A percentile compares a stretch with the other conserved stretches of the same genome.
Conservation (phyloP, 225 moss, liverwort and hornwort species). For the Marchantia paleacea region DNA sequence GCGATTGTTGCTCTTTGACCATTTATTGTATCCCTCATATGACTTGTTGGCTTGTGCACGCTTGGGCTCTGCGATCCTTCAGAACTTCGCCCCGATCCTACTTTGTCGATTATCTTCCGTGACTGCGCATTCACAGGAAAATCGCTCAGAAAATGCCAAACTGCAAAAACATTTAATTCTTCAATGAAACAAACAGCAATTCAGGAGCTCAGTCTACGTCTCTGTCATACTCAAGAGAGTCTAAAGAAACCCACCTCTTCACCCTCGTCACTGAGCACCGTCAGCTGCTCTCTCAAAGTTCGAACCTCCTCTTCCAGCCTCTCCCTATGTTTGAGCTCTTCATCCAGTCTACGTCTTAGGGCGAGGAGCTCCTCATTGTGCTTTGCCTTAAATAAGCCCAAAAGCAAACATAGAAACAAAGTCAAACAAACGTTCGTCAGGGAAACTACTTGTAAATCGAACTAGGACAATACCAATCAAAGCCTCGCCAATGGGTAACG, state of each 20-base stretch:
- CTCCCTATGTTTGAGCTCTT: conserved; percentile 58
- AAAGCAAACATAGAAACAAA: neutral
- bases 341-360: conserved; percentile 40
- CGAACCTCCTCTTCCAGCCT: conserved; percentile 70
- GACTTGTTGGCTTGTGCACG: conserved; percentile 56
- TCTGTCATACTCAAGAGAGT: neutral
- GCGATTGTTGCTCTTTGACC: conserved; percentile 98
- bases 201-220: neutral
- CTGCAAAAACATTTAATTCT: neutral
- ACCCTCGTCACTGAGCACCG: conserved; percentile 59
- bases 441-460: neutral
- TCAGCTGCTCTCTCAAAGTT: conserved; percentile 64
- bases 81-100: conserved; percentile 72
- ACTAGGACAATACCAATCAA: neutral
- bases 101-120: conserved; percentile 62
- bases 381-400: conserved; percentile 16
- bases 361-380: conserved; percentile 25
- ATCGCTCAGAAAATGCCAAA: neutral
- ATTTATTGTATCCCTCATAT: conserved; percentile 92
- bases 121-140: conserved; percentile 33
- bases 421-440: neutral
- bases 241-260: conserved; percentile 50
- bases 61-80: conserved; percentile 84
- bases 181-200: neutral
- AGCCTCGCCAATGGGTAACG: too few relatives aligned